A percentile compares a stretch with the other conserved stretches of the same genome.
Conservation (phyloP, 2,329 filamentous ascomycete species). For the Leptographium wingfieldii region DNA sequence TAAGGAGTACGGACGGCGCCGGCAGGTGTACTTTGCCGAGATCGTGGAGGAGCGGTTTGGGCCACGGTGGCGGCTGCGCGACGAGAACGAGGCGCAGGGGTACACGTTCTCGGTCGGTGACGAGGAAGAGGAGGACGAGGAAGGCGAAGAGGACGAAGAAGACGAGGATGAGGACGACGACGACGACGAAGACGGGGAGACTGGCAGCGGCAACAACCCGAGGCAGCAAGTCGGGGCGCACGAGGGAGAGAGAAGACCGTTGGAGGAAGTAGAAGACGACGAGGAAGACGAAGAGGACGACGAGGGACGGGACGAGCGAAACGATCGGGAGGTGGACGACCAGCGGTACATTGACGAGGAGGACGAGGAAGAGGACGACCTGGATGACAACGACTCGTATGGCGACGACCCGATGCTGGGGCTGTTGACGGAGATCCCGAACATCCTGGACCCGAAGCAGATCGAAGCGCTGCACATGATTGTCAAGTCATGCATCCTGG, state of each 20-base stretch:
- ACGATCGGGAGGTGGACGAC: constrained; percentile 14
- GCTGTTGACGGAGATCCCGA: constrained; percentile 81
- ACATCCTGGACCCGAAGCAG: constrained; percentile 87
- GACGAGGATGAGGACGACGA: neutral
- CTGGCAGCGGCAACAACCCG: neutral
- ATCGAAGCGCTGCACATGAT: constrained; percentile 97
- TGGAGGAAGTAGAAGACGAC: constrained; percentile 27
- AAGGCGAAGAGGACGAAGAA: neutral
- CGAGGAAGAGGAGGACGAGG: neutral
- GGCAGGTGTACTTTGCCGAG: constrained; percentile 45
- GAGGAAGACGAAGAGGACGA: constrained; percentile 34
- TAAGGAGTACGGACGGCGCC: constrained; percentile 44
- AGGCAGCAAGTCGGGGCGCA: neutral
- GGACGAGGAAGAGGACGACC: constrained; percentile 44
- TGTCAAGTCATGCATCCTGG: constrained; percentile 86
- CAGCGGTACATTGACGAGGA: constrained; percentile 21
- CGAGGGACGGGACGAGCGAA: constrained; percentile 20
- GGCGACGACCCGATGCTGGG: constrained; percentile 69
- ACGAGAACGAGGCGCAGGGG: constrained; percentile 22
- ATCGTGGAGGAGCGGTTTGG: constrained; percentile 46
- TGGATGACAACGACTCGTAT: constrained; percentile 66
- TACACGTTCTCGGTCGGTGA: constrained; percentile 18
- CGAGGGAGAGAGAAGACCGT: constrained; percentile 16
- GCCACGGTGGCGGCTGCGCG: constrained; percentile 26
- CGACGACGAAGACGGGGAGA: constrained; percentile 16